These are phyloP conservation scores for Psilocybe sp. DNA, from an alignment of 768 basidiomycete species.

Conservation along the genomic window DNA sequence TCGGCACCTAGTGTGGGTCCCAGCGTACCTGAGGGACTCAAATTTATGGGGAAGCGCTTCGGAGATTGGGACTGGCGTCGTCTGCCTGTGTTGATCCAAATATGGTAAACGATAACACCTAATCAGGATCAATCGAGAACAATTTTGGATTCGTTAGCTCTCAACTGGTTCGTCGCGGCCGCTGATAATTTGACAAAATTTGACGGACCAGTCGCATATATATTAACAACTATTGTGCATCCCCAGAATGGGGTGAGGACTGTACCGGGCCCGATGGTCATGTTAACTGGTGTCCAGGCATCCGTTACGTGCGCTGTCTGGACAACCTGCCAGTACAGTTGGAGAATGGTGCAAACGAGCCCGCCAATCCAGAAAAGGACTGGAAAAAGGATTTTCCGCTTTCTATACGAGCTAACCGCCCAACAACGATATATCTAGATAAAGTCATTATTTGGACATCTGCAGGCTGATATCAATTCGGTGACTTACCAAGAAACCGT, in stretches of 20 bases:
- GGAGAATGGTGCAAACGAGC: background rate
- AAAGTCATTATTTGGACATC: too few species aligned
- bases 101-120: slow-evolving; percentile 6
- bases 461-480: too few species aligned
- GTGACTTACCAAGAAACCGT: slow-evolving; percentile 6
- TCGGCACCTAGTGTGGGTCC: too few species aligned
- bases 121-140: too few species aligned
- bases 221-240: slow-evolving; percentile 3
- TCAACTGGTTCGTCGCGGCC: background rate
- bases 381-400: slow-evolving; percentile 1
- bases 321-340: slow-evolving; percentile 11
- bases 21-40: too few species aligned
- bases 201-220: slow-evolving; percentile 3
- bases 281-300: slow-evolving; percentile 7
- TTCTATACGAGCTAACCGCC: slow-evolving; percentile 1
- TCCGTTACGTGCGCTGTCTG: slow-evolving; percentile 2
- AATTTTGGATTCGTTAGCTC: too few species aligned
- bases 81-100: slow-evolving; percentile 5
- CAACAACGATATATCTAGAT: slow-evolving; percentile 10
- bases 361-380: slow-evolving; percentile 9
- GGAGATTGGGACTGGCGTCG: background rate
- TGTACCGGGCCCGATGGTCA: slow-evolving; percentile 5
- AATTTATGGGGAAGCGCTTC: too few species aligned
- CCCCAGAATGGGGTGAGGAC: slow-evolving; percentile 10
- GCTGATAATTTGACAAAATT: background rate